A percentile compares a stretch with the other conserved stretches of the same genome.
phyloP scores from a whole-genome alignment of 805 yeast genomes.

The Brettanomyces sp. region DNA sequence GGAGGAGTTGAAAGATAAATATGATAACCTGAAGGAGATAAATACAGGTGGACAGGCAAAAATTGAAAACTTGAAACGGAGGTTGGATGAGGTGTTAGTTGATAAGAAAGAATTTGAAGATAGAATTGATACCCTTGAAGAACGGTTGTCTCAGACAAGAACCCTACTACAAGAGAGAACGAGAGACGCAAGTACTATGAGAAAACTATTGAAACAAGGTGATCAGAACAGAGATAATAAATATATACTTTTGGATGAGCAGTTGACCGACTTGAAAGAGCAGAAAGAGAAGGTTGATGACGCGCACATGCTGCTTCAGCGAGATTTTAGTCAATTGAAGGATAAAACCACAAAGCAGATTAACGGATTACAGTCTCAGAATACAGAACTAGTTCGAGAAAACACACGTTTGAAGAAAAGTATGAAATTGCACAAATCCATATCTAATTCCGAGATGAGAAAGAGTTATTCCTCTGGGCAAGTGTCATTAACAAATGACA shows the following conservation, averaged over 20 bases:
- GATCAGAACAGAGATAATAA: slow-evolving; percentile 48
- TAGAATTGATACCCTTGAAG: slow-evolving; percentile 61
- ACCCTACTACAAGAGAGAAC: slow-evolving; percentile 70
- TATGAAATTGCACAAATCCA: no score
- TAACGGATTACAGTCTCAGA: slow-evolving; percentile 6
- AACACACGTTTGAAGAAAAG: no score
- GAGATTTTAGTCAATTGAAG: slow-evolving; percentile 54
- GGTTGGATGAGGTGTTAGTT: slow-evolving; percentile 63
- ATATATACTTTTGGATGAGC: slow-evolving; percentile 46
- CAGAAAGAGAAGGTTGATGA: slow-evolving; percentile 55
- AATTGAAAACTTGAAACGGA: slow-evolving; percentile 45
- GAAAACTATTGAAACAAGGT: slow-evolving; percentile 57
- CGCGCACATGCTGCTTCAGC: slow-evolving; percentile 37
- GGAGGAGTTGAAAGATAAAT: slow-evolving; percentile 31
- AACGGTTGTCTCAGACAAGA: slow-evolving; percentile 71
- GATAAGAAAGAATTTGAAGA: slow-evolving; percentile 56
- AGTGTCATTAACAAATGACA: no score
- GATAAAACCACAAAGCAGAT: slow-evolving; percentile 50
- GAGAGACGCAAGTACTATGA: slow-evolving; percentile 65
- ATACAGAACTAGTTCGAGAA: no score
- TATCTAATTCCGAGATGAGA: no score
- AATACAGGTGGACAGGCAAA: slow-evolving; percentile 26
- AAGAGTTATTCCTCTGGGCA: no score
- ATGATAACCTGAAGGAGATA: slow-evolving; percentile 25
- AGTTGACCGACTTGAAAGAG: slow-evolving; percentile 41